Conservation (phyloP, 352 stramenopile species). For the Halophytophthora batemanensis region DNA sequence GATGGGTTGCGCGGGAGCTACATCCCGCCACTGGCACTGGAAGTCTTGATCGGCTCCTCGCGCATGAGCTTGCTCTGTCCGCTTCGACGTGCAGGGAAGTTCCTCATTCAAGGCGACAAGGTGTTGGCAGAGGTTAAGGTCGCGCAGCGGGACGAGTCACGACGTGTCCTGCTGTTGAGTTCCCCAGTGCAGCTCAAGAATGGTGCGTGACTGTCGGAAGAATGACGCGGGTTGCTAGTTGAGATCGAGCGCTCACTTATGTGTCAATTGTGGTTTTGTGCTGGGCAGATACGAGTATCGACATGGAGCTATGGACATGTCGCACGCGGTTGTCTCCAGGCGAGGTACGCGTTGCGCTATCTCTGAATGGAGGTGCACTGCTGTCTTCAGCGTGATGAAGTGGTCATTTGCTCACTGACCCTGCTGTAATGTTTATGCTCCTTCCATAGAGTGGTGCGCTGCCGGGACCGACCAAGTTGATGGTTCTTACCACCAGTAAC, state of each 20-base stretch:
- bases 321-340: slow-evolving; percentile 44
- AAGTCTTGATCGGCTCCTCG: slow-evolving; percentile 73
- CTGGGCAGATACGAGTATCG: slow-evolving; percentile 59
- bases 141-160: slow-evolving; percentile 80
- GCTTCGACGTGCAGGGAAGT: slow-evolving; percentile 80
- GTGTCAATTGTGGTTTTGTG: slow-evolving; percentile 6
- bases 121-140: slow-evolving; percentile 88
- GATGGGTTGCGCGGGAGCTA: slow-evolving; percentile 78
- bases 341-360: slow-evolving; percentile 32
- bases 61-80: slow-evolving; percentile 80
- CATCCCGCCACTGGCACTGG: slow-evolving; percentile 78
- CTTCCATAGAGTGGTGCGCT: slow-evolving; percentile 33
- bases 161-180: slow-evolving; percentile 76
- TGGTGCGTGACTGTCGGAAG: slow-evolving; percentile 29
- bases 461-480: slow-evolving; percentile 36
- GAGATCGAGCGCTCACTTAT: slow-evolving; percentile 6
- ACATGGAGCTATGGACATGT: slow-evolving; percentile 82
- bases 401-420: background rate
- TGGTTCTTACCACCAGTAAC: slow-evolving; percentile 55
- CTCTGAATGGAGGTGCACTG: background rate
- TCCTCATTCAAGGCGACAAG: slow-evolving; percentile 84
- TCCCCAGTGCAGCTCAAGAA: slow-evolving; percentile 90
- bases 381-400: background rate
- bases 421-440: background rate
- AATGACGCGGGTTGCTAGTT: background rate